Conservation (phyloP, 2,329 filamentous ascomycete species). For the Pseudocercospora pini-densiflorae region DNA sequence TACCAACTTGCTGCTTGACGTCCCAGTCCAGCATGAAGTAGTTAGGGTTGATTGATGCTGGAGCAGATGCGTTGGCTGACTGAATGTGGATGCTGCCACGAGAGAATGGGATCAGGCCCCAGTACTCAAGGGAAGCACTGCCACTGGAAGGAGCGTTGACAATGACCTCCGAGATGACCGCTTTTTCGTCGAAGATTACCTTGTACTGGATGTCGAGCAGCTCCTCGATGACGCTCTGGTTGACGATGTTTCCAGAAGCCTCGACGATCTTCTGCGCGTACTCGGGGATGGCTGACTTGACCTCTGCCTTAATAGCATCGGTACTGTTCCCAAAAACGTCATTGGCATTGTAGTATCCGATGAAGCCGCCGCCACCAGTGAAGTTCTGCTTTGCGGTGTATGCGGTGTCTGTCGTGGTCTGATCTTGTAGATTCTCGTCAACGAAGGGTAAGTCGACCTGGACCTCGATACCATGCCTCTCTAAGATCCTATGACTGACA, state of each 20-base stretch:
- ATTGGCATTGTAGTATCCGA: constrained; percentile 24
- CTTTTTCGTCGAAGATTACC: constrained; percentile 21
- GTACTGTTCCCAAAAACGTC: constrained; percentile 48
- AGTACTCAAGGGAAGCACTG: constrained; percentile 22
- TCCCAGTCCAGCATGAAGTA: constrained; percentile 38
- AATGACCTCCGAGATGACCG: constrained; percentile 17
- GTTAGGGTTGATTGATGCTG: constrained; percentile 37
- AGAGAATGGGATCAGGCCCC: constrained; percentile 32
- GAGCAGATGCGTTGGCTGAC: constrained; percentile 23
- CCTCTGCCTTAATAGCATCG: constrained; percentile 47
- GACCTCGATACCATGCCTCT: constrained; percentile 40
- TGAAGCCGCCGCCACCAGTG: constrained; percentile 24
- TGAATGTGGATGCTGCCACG: constrained; percentile 36
- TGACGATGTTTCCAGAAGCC: constrained; percentile 31
- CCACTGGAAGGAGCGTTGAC: constrained; percentile 14
- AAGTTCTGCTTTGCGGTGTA: constrained; percentile 28
- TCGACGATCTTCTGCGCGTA: constrained; percentile 41
- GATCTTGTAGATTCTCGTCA: constrained; percentile 37
- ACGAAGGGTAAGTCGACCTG: constrained; percentile 38
- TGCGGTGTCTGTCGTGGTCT: constrained; percentile 31
- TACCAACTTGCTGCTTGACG: constrained; percentile 32
- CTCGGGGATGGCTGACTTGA: constrained; percentile 24
- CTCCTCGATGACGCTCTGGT: constrained; percentile 13
- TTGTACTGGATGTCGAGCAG: constrained; percentile 25
- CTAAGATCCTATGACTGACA: constrained; percentile 45